Percentiles rank a stretch among this genome's conserved stretches.
Conservation (phyloP, 352 stramenopile genomes). For the Phytophthora tubulina region DNA sequence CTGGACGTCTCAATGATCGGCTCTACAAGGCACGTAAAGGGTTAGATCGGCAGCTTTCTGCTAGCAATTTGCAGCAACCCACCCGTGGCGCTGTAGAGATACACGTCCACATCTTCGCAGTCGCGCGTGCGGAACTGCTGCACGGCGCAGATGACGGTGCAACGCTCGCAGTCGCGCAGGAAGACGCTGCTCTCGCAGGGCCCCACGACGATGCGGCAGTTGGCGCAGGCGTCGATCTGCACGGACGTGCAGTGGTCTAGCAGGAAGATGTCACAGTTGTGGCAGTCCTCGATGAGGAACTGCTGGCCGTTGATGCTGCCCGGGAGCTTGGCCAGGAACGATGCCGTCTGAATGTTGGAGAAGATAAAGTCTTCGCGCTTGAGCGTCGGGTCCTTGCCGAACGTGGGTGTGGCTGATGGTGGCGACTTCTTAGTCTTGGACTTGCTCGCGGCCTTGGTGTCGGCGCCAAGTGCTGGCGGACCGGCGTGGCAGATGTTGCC, state of each 20-base stretch:
- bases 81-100: constrained; percentile 74
- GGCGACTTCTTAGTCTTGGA: constrained; percentile 8
- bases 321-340: constrained; percentile 61
- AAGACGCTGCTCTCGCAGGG: constrained; percentile 79
- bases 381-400: constrained; percentile 70
- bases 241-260: constrained; percentile 82
- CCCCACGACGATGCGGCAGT: constrained; percentile 78
- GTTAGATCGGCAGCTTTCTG: neutral
- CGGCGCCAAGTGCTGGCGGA: constrained; percentile 3
- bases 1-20: constrained; percentile 78
- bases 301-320: constrained; percentile 81
- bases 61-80: neutral
- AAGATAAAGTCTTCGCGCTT: constrained; percentile 82
- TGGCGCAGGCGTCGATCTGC: constrained; percentile 76
- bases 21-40: constrained; percentile 38
- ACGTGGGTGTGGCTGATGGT: constrained; percentile 37
- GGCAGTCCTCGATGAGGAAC: constrained; percentile 80
- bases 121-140: constrained; percentile 83
- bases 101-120: constrained; percentile 69
- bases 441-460: neutral
- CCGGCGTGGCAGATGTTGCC: constrained; percentile 70
- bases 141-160: constrained; percentile 69
- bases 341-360: constrained; percentile 49
- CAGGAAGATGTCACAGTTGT: constrained; percentile 81
- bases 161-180: constrained; percentile 71